A percentile compares a stretch with the other conserved stretches of the same genome.
These are phyloP conservation scores for Tolypocladium tundrense DNA, from an alignment of 2,329 filamentous ascomycete species.

Conservation along the genomic window DNA sequence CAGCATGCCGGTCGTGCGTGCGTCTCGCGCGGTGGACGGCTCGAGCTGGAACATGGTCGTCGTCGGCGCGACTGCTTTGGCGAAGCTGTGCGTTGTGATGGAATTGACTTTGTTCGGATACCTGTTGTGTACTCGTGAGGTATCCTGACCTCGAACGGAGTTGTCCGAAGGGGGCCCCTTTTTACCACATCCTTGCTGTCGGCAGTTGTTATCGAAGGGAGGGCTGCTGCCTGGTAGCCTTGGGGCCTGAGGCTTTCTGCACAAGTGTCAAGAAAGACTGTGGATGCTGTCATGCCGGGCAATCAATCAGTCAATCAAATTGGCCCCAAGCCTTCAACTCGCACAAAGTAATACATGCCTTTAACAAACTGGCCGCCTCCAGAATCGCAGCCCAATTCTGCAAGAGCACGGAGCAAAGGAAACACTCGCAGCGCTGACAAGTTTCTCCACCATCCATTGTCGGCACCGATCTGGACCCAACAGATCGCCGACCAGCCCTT, in stretches of 20 bases:
- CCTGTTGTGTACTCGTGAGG: not conserved
- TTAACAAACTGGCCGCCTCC: not conserved
- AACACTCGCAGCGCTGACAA: not conserved
- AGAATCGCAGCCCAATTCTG: not conserved
- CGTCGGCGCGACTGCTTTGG: not conserved
- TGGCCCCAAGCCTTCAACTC: not conserved
- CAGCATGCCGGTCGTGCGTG: not conserved
- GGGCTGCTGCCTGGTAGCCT: not conserved
- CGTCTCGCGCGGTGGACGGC: not conserved
- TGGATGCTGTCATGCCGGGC: not conserved
- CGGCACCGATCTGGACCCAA: conserved; percentile 4
- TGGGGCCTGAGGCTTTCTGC: not conserved
- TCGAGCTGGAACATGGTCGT: not conserved
- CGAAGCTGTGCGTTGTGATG: not conserved
- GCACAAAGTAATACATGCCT: not conserved
- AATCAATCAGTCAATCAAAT: too few relatives aligned
- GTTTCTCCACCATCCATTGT: not conserved
- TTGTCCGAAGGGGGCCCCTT: not conserved
- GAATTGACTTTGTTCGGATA: not conserved
- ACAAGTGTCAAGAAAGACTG: not conserved
- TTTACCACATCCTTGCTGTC: not conserved
- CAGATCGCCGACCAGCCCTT: conserved; percentile 7
- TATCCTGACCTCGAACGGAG: not conserved
- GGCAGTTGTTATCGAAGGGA: not conserved
- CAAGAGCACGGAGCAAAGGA: not conserved